Base-by-base conservation (phyloP, 257 asterid genomes). In the Rauvolfia tetraphylla region DNA sequence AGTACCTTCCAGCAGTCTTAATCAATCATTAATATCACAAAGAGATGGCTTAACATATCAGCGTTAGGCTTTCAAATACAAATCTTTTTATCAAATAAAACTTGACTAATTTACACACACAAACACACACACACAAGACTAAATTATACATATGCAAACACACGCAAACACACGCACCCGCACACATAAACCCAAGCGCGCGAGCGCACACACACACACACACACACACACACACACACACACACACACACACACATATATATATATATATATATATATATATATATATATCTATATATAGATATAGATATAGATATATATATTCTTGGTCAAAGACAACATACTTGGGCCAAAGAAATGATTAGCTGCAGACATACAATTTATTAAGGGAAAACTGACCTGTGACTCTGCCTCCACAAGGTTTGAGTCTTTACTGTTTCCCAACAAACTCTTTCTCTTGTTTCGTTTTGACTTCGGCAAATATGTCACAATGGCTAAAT, bases 401-500 rank as follows among this genome's bases (percentile, higher is more conserved):
- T 63, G 56, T 17, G 78, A 75, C 46, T 57, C 67, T 41, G 71
- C 79, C 73, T 75, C 88, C 79, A 73, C 86, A 57, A 77, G 83
- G 57, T 58, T 74, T 20, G 85, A 42, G 69, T 82, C 96, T 70
- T 87, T 79, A 27, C 89, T 69, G 66, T 84, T 82, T 79, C 95
- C 93, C 79, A 95, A 82, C 68, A 95, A 86, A 71, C 97, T 95
- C 96, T 92, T 92, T 88, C 69, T 92, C 84, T 87, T 91, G 79
- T 88, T 90, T 68, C 86, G 81, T 85, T 87, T 95, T 61, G 97
- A 87, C 85, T 95, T 95, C 71, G 95, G 96, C 82, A 92, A 78
- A 85, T 92, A 95, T 71, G 80, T 77, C 76, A 91, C 97, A 56
- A 95, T 85, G 81, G 97, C 99, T 95, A 78, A 71, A 76, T 34